These are phyloP conservation scores for Macrolepiota dolichaula DNA, from an alignment of 768 basidiomycete species.

Conservation along the genomic window DNA sequence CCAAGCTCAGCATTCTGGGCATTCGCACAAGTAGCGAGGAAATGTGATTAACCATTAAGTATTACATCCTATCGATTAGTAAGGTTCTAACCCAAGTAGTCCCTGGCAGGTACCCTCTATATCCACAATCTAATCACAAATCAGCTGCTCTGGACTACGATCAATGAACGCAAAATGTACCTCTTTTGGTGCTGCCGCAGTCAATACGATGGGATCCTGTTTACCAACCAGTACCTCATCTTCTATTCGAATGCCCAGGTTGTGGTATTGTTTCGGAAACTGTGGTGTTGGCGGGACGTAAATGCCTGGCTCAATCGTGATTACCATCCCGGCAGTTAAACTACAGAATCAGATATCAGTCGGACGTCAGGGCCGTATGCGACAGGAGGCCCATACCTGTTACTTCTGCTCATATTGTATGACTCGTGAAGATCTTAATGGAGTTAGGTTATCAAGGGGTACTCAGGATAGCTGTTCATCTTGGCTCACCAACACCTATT, in stretches of 20 bases:
- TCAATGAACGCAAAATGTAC: conserved; percentile 28
- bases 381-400: conserved; percentile 24
- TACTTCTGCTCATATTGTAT: conserved; percentile 49
- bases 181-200: conserved; percentile 80
- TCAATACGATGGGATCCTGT: conserved; percentile 59
- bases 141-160: not conserved
- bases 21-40: not conserved
- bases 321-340: conserved; percentile 81
- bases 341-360: conserved; percentile 30
- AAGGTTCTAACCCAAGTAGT: conserved; percentile 58
- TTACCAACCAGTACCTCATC: conserved; percentile 75
- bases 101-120: conserved; percentile 82
- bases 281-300: conserved; percentile 80
- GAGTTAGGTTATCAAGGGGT: conserved; percentile 5
- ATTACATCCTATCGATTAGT: conserved; percentile 15
- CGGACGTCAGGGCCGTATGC: not conserved
- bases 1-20: not conserved
- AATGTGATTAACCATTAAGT: not conserved
- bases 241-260: conserved; percentile 92
- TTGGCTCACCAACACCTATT: conserved; percentile 74
- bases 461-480: not conserved
- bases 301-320: conserved; percentile 90
- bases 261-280: conserved; percentile 88
- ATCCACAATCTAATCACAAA: conserved; percentile 52
- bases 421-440: conserved; percentile 86